These are phyloP conservation scores for Boletus subparvulus DNA, from an alignment of 768 basidiomycete genomes.

Conservation along the genomic window DNA sequence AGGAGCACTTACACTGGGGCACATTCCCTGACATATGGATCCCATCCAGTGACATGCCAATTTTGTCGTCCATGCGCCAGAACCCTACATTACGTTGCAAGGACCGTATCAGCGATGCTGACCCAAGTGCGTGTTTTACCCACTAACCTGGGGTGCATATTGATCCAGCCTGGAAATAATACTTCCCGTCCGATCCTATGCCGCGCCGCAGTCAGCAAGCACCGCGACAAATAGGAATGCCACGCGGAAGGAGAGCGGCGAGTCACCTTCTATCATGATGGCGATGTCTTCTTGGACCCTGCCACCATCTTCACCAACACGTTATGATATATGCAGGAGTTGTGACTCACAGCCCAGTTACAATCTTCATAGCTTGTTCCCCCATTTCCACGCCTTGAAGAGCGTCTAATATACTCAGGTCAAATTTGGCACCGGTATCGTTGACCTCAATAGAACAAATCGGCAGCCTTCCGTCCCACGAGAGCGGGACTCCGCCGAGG, in stretches of 20 bases:
- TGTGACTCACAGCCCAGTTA: conserved; percentile 56
- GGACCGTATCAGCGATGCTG: background rate
- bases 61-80: conserved; percentile 77
- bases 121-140: background rate
- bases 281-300: conserved; percentile 61
- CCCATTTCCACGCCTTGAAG: conserved; percentile 25
- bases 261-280: conserved; percentile 57
- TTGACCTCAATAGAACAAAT: conserved; percentile 53
- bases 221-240: conserved; percentile 13
- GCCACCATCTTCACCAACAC: conserved; percentile 7
- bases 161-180: conserved; percentile 74
- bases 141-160: conserved; percentile 60
- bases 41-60: conserved; percentile 68
- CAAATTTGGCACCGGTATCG: conserved; percentile 48
- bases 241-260: conserved; percentile 7
- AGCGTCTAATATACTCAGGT: conserved; percentile 39
- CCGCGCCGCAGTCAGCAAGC: conserved; percentile 20
- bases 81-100: conserved; percentile 46
- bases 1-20: conserved; percentile 56
- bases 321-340: background rate
- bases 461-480: conserved; percentile 45
- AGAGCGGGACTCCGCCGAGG: conserved; percentile 26
- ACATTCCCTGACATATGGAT: conserved; percentile 72
- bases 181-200: conserved; percentile 61
- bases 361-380: conserved; percentile 59